Evolutionary conservation across 2,329 filamentous ascomycete species (phyloP), one percentile per base, ranked within the genome.

Genomic region (Thelonectria discophora): DNA sequence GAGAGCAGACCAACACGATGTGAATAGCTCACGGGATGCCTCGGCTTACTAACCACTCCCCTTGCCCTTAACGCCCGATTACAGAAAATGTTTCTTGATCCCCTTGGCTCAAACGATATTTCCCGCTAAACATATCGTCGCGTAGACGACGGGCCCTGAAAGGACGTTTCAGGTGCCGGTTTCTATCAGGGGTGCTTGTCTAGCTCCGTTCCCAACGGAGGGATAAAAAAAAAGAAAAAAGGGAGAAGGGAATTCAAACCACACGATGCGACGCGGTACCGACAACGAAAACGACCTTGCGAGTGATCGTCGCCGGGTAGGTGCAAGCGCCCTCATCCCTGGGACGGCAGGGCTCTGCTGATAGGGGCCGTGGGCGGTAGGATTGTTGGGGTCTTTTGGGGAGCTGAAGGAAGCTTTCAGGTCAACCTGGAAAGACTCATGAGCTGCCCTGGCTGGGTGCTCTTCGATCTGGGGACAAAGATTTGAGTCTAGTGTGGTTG

Each of bases 81-180:
- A 24, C 24, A 24, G 32, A 34, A 15, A 34, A 24, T 43, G 40
- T 57, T 53, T 47, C 52, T 42, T 34, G 12, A 34, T 42, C 51
- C 47, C 39, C 46, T 30, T 49, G n/a, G 18, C 15, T 13, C 32
- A 34, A 34, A 24, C 43, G 49, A 49, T 53, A 43, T n/a, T 48
- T 56, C 13, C 58, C 46, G 52, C 47, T 27, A 46, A 54, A 18
- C 43, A 37, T 55, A 37, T 49, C 42, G 40, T 30, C 39, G 34
- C 42, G 49, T 39, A n/a, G 27, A 32, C n/a, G 48, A 45, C 56
- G 40, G 57, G 37, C 68, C 63, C 66, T 67, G 68, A 66, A 53
- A 24, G 57, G 10, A 3, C 68, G 68, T 70, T 69, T 70, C 68
- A 70, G 68, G 68, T 70, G 51, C 70, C 68, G 68, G 68, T 58